These are phyloP conservation scores for Diversispora eburnea DNA, from an alignment of 192 early-diverging fungal genomes.

Conservation along the genomic window DNA sequence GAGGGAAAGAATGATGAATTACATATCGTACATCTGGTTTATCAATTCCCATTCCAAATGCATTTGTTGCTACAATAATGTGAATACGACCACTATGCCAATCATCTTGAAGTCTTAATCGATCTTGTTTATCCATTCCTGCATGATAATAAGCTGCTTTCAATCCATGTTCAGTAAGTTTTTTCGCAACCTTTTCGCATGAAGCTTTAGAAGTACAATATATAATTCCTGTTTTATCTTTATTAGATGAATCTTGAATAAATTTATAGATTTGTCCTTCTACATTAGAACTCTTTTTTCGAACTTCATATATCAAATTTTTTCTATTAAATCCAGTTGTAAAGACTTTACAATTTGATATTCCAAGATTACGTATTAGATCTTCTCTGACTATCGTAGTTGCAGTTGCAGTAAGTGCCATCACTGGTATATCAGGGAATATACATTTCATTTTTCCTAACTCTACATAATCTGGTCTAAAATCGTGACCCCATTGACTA, in stretches of 20 bases:
- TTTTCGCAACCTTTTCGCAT: constrained; percentile 79
- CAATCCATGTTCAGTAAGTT: constrained; percentile 57
- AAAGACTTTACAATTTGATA: constrained; percentile 67
- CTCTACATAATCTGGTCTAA: constrained; percentile 87
- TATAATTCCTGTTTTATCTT: constrained; percentile 85
- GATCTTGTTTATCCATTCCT: constrained; percentile 74
- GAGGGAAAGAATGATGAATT: constrained; percentile 86
- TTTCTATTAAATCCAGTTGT: constrained; percentile 84
- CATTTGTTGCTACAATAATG: constrained; percentile 93
- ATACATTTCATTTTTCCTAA: constrained; percentile 58
- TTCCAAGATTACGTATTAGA: constrained; percentile 68
- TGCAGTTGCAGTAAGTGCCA: constrained; percentile 95
- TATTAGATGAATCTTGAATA: constrained; percentile 56
- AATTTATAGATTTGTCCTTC: constrained; percentile 67
- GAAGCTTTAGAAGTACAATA: constrained; percentile 77
- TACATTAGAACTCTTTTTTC: constrained; percentile 53
- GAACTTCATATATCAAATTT: constrained; percentile 78
- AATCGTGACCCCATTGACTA: constrained; percentile 97
- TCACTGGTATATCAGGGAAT: constrained; percentile 79
- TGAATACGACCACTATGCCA: constrained; percentile 75
- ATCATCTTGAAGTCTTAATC: constrained; percentile 67
- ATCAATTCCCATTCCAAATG: constrained; percentile 99
- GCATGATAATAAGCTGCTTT: constrained; percentile 84
- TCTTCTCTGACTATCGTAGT: constrained; percentile 85
- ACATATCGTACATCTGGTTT: constrained; percentile 95